phyloP scores from a whole-genome alignment of 805 yeast genomes.

The Yarrowia yakushimensis region DNA sequence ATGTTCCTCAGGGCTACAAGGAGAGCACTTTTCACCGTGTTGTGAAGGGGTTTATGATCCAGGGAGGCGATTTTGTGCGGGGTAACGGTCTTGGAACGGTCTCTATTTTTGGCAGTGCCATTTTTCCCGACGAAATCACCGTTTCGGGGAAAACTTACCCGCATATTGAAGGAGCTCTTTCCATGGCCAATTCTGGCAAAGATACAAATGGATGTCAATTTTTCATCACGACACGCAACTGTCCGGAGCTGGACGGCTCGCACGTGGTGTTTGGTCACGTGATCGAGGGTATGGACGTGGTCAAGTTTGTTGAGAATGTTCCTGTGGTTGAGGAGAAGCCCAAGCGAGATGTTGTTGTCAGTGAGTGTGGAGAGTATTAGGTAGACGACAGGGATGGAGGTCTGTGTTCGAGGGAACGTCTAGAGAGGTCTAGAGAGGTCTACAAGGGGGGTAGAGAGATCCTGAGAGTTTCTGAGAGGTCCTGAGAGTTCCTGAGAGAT shows the following conservation, averaged over 20 bases:
- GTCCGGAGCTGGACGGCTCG: conserved; percentile 45
- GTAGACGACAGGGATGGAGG: too few species aligned
- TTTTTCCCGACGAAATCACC: conserved; percentile 47
- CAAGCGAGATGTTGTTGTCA: conserved; percentile 33
- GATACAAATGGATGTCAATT: conserved; percentile 61
- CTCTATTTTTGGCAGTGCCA: conserved; percentile 42
- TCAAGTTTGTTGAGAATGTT: conserved; percentile 34
- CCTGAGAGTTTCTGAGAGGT: too few species aligned
- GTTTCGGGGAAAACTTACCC: conserved; percentile 19
- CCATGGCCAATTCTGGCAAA: conserved; percentile 62
- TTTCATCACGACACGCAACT: conserved; percentile 41
- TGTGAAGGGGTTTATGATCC: conserved; percentile 46
- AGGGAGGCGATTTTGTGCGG: conserved; percentile 48
- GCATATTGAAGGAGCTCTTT: conserved; percentile 36
- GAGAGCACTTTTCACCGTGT: conserved; percentile 41
- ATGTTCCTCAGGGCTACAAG: conserved; percentile 47
- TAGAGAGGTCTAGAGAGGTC: too few species aligned
- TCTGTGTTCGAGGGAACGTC: too few species aligned
- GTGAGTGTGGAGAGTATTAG: conserved; percentile 41
- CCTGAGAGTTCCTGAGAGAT: too few species aligned
- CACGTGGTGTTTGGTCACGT: conserved; percentile 52
- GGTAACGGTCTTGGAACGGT: conserved; percentile 47
- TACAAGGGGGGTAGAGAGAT: too few species aligned
- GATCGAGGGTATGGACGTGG: conserved; percentile 42
- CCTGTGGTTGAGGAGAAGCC: conserved; percentile 27